phyloP scores from a whole-genome alignment of 2,329 filamentous ascomycete genomes.

The Colletotrichum gigasporum region DNA sequence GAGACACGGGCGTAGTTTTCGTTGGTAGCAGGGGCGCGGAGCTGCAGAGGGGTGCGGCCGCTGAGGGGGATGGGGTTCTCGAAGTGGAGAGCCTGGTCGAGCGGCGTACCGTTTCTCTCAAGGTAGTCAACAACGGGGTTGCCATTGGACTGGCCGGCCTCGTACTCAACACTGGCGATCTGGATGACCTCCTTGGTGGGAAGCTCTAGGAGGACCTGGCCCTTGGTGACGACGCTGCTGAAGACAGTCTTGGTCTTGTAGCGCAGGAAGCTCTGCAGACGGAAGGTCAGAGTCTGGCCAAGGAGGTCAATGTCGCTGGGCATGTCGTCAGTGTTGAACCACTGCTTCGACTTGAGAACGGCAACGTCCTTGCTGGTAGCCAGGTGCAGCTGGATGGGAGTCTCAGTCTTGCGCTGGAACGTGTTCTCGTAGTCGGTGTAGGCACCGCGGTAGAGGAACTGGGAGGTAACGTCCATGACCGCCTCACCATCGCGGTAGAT shows the following conservation, averaged over 20 bases:
- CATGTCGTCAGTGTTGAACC: constrained; percentile 85
- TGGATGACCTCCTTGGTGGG: constrained; percentile 98
- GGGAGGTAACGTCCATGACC: constrained; percentile 98
- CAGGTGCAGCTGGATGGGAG: constrained; percentile 91
- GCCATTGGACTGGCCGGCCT: constrained; percentile 88
- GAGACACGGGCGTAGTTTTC: constrained; percentile 98
- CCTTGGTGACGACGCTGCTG: constrained; percentile 89
- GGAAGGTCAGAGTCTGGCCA: constrained; percentile 94
- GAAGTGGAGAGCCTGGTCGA: constrained; percentile 96
- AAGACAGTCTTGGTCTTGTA: constrained; percentile 97
- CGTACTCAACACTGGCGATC: constrained; percentile 96
- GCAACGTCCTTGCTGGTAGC: constrained; percentile 90
- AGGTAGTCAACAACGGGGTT: constrained; percentile 98
- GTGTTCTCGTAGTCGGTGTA: constrained; percentile 98
- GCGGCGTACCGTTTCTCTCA: constrained; percentile 86
- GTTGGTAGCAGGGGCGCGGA: constrained; percentile 94
- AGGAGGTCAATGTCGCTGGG: constrained; percentile 83
- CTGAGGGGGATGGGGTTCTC: constrained; percentile 97
- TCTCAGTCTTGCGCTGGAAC: constrained; percentile 97
- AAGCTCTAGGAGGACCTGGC: constrained; percentile 91
- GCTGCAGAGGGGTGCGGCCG: constrained; percentile 86
- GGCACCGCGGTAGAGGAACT: constrained; percentile 93
- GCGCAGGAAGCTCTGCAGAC: constrained; percentile 87
- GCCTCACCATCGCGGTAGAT: constrained; percentile 84
- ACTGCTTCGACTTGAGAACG: constrained; percentile 94